Conservation (phyloP, 176 grass and related monocot species). For the Alloteropsis semialata region DNA sequence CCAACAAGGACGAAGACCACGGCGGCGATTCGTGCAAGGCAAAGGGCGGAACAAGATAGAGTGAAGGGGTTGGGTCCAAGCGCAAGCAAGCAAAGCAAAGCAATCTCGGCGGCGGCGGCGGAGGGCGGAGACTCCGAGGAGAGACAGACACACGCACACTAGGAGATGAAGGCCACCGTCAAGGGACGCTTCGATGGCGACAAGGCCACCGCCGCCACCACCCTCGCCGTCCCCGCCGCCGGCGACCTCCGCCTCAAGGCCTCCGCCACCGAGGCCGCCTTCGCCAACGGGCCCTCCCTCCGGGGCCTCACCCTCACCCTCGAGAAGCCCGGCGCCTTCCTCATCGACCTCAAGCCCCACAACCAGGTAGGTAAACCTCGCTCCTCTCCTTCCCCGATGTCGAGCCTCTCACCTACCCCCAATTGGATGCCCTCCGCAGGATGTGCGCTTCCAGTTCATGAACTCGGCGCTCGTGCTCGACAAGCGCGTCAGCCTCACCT, state of each 20-base stretch:
- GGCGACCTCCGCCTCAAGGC: constrained; percentile 77
- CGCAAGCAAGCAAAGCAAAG: no score
- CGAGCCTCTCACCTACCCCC: no score
- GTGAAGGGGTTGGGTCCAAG: no score
- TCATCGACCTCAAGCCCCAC: constrained; percentile 71
- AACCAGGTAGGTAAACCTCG: constrained; percentile 28
- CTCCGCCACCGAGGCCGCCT: constrained; percentile 76
- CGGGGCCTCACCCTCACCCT: constrained; percentile 68
- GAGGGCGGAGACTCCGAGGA: background rate
- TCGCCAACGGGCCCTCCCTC: constrained; percentile 68
- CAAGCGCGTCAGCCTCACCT: constrained; percentile 80
- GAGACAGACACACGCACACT: no score
- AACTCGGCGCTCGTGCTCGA: constrained; percentile 65
- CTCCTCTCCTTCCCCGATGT: no score
- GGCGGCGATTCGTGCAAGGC: background rate
- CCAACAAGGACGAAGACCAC: background rate
- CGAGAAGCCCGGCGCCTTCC: constrained; percentile 87
- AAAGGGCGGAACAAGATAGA: background rate
- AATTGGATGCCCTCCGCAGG: constrained; percentile 18
- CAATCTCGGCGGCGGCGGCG: background rate
- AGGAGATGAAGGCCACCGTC: constrained; percentile 78
- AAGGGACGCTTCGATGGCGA: constrained; percentile 81
- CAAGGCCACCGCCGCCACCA: constrained; percentile 48
- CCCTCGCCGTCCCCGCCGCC: constrained; percentile 41
- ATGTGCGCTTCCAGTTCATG: constrained; percentile 94